Percentiles rank a stretch among this genome's conserved stretches.
phyloP scores from a whole-genome alignment of 2,329 filamentous ascomycete genomes.

The Apiospora malaysiana region DNA sequence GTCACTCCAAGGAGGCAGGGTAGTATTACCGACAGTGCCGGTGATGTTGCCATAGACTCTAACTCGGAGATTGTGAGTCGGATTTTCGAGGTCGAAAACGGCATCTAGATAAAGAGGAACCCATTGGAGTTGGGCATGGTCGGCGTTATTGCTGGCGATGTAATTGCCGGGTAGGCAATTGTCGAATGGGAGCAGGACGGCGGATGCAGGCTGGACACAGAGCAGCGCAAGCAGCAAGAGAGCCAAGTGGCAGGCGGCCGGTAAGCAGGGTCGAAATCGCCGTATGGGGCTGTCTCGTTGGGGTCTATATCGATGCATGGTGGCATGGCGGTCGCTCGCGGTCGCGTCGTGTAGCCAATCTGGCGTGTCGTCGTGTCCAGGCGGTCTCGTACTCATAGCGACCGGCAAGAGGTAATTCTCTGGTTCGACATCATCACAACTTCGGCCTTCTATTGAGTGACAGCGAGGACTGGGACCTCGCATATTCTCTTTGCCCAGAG shows the following conservation, averaged over 20 bases:
- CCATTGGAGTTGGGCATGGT: conserved; percentile 75
- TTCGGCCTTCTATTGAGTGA: conserved; percentile 2
- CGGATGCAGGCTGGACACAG: conserved; percentile 53
- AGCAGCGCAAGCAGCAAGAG: conserved; percentile 43
- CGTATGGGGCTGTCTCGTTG: not conserved
- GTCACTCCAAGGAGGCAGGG: conserved; percentile 63
- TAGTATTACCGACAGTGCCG: conserved; percentile 65
- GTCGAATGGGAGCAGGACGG: conserved; percentile 77
- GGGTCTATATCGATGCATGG: not conserved
- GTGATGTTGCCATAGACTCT: conserved; percentile 92
- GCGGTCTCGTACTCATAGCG: conserved; percentile 1
- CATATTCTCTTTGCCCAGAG: conserved; percentile 2
- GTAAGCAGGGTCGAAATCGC: not conserved
- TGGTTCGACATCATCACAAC: conserved; percentile 3
- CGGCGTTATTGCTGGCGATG: conserved; percentile 48
- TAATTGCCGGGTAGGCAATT: conserved; percentile 77
- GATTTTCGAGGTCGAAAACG: conserved; percentile 67
- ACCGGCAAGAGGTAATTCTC: not conserved
- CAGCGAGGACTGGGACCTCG: conserved; percentile 17
- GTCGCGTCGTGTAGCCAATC: not conserved
- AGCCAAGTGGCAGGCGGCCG: not conserved
- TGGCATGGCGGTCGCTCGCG: not conserved
- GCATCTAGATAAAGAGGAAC: conserved; percentile 77
- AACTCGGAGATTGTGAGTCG: conserved; percentile 71
- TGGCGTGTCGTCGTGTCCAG: not conserved